Evolutionary conservation across 441 rosid genomes (phyloP), one percentile per base, ranked within the genome.

Genomic region (Adansonia grandidieri): DNA sequence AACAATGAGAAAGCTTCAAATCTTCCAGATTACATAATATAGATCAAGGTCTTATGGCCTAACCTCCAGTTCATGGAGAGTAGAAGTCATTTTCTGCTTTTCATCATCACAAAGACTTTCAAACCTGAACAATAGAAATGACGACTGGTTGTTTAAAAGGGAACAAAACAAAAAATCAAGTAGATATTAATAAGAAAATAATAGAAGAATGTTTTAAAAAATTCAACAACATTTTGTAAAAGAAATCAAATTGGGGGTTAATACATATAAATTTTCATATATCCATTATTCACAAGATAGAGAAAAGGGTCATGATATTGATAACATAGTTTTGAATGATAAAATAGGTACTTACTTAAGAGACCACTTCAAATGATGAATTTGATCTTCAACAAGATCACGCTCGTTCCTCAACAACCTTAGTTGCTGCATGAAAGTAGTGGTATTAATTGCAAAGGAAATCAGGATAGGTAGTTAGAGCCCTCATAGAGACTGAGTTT

Each of bases 351-450:
- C 92, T 86, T 86, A 92, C 98, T 84, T 91, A 66, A 91, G 89
- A 76, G 96, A 94, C 98, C 97, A 93, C 68, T 85, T 91, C 69
- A 92, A 77, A 84, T 92, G 97, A 85, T 94, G 96, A 71, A 96
- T 86, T 82, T 84, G 82, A 80, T 94, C 98, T 88, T 96, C 99
- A 80, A 96, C 89, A 15, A 82, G 84, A 87, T 96, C 99, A 45
- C 98, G 93, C 68, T 92, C 86, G 78, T 86, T 87, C 85, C 99
- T 93, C 90, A 88, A 82, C 84, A 86, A 71, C 76, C 91, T 84
- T 79, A 93, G 98, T 83, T 94, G 80, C 99, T 96, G 91, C 74
- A 84, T 5, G 77, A 73, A 77, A 66, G 57, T 62, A 76, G 66
- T 28, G 9, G 42, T 40, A 9, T 71, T 50, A 79, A 62, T 80